A percentile compares a stretch with the other conserved stretches of the same genome.
phyloP scores from a whole-genome alignment of 2,329 filamentous ascomycete genomes.

The Talaromyces sp. region DNA sequence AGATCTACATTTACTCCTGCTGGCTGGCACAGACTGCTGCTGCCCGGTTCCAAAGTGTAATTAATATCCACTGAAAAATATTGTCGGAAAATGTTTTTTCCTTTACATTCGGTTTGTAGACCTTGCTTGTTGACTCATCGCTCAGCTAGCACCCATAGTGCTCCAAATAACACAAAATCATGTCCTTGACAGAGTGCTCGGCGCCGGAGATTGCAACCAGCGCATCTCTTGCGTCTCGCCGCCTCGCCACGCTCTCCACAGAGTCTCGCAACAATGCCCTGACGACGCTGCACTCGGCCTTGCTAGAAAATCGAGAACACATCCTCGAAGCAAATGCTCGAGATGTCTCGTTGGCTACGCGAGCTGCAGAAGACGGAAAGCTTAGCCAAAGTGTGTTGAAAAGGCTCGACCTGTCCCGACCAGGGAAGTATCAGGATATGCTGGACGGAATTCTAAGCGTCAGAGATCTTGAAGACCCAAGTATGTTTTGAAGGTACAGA shows the following conservation, averaged over 20 bases:
- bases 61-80: not conserved
- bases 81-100: not conserved
- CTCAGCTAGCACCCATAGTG: not conserved
- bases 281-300: constrained; percentile 73
- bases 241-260: constrained; percentile 72
- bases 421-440: constrained; percentile 97
- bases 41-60: not conserved
- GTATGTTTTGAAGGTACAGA: constrained; percentile 46
- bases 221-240: constrained; percentile 76
- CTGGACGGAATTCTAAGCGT: constrained; percentile 91
- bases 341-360: constrained; percentile 70
- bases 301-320: constrained; percentile 61
- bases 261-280: constrained; percentile 77
- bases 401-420: constrained; percentile 75
- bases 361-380: constrained; percentile 67
- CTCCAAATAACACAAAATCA: constrained; percentile 30
- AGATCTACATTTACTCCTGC: not conserved
- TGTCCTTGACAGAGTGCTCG: constrained; percentile 86
- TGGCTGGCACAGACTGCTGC: not conserved
- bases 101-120: not conserved
- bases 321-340: constrained; percentile 83
- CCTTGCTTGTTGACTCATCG: not conserved
- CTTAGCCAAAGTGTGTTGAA: constrained; percentile 81
- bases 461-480: constrained; percentile 73
- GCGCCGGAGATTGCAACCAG: constrained; percentile 70